These are phyloP conservation scores for Saccharomyces hybrid DNA, from an alignment of 1,139 yeast species.

Conservation along the genomic window DNA sequence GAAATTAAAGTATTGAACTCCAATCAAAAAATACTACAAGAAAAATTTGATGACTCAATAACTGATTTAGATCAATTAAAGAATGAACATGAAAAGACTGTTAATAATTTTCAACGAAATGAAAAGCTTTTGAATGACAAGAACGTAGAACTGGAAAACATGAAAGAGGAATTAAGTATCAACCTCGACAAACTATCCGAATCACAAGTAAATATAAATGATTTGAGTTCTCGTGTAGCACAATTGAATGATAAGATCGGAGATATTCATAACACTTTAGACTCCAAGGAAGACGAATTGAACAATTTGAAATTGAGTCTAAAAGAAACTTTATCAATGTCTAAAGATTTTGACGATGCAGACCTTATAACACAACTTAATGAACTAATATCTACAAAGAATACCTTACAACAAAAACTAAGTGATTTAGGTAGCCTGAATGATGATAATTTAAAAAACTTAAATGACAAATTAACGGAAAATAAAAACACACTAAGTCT, in stretches of 20 bases:
- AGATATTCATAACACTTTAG: background rate
- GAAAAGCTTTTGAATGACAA: slow-evolving; percentile 4
- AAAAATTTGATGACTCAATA: slow-evolving; percentile 23
- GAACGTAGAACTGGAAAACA: slow-evolving; percentile 3
- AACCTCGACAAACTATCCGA: slow-evolving; percentile 2
- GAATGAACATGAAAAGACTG: slow-evolving; percentile 3
- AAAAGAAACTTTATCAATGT: slow-evolving; percentile 1
- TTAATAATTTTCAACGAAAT: slow-evolving; percentile 5
- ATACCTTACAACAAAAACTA: background rate
- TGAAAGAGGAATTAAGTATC: slow-evolving; percentile 5
- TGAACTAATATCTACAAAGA: slow-evolving; percentile 1
- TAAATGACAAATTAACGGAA: slow-evolving; percentile 9
- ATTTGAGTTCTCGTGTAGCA: background rate
- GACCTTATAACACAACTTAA: background rate
- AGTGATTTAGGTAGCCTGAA: background rate
- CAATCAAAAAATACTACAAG: slow-evolving; percentile 27
- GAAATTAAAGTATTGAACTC: slow-evolving; percentile 28
- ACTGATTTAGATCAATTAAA: slow-evolving; percentile 14
- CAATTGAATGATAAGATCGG: background rate
- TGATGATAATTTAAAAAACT: slow-evolving; percentile 13
- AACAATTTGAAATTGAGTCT: background rate
- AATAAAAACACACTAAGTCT: slow-evolving; percentile 4
- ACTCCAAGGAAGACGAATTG: background rate
- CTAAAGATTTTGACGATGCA: background rate
- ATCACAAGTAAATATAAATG: background rate